Conservation (phyloP, 345 rosid species). For the Carallia brachiata region DNA sequence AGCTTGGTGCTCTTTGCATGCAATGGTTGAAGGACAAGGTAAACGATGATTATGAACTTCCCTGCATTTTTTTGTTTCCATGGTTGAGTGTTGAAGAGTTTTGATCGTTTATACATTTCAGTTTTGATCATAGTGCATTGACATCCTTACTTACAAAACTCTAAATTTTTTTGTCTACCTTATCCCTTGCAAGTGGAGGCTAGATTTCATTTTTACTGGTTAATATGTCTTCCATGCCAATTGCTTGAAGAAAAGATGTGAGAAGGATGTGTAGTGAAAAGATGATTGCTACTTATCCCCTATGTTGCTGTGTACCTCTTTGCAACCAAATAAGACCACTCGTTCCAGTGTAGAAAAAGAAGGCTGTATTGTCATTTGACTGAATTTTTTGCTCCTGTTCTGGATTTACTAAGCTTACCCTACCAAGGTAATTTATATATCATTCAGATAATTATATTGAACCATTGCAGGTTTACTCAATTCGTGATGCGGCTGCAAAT, state of each 20-base stretch:
- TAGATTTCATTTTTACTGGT: too few relatives aligned
- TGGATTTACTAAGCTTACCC: not conserved
- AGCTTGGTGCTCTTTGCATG: constrained; percentile 96
- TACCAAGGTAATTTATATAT: not conserved
- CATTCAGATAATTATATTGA: not conserved
- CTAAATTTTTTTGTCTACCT: too few relatives aligned
- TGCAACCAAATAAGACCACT: not conserved
- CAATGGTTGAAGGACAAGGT: constrained; percentile 99
- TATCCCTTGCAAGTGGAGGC: too few relatives aligned
- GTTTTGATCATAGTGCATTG: not conserved
- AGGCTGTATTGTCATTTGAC: not conserved
- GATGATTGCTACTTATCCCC: too few relatives aligned
- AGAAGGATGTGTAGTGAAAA: too few relatives aligned
- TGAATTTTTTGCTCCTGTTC: not conserved
- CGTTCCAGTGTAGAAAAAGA: not conserved
- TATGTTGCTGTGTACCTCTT: not conserved
- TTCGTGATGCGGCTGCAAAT: constrained; percentile 94
- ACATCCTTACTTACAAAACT: not conserved
- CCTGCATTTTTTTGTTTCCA: not conserved
- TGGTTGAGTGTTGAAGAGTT: not conserved
- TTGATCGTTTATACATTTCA: not conserved
- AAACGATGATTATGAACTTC: not conserved
- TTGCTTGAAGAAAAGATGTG: too few relatives aligned
- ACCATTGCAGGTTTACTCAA: constrained; percentile 68
- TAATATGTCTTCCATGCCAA: too few relatives aligned